Conservation (phyloP, 140 eudicot species). For the Oenanthe javanica region DNA sequence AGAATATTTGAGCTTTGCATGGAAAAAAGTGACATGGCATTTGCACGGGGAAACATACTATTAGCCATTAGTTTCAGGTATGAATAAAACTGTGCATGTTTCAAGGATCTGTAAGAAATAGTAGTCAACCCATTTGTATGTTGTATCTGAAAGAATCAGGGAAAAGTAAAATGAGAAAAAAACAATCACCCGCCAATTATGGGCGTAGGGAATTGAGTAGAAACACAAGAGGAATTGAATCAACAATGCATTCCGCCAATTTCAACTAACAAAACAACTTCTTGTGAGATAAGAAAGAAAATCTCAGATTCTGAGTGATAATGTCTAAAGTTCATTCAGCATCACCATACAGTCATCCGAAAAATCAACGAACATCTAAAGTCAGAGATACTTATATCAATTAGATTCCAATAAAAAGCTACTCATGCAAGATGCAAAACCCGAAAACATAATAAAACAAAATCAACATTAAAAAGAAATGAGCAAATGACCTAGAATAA, state of each 20-base stretch:
- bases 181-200: background rate
- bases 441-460: background rate
- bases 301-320: background rate
- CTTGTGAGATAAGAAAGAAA: background rate
- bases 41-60: background rate
- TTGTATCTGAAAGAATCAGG: background rate
- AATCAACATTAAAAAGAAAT: background rate
- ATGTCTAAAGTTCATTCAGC: background rate
- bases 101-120: background rate
- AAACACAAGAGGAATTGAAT: background rate
- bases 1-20: background rate
- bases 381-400: background rate
- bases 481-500: background rate
- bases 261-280: background rate
- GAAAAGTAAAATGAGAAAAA: background rate
- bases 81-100: background rate
- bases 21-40: background rate
- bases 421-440: background rate
- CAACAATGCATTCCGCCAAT: background rate
- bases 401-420: background rate
- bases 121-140: background rate
- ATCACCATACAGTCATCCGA: background rate
- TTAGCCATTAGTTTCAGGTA: background rate
- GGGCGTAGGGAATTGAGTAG: background rate
- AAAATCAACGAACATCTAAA: background rate